Conservation (phyloP, 495 filamentous ascomycete species). For the Lophium mytilinum region DNA sequence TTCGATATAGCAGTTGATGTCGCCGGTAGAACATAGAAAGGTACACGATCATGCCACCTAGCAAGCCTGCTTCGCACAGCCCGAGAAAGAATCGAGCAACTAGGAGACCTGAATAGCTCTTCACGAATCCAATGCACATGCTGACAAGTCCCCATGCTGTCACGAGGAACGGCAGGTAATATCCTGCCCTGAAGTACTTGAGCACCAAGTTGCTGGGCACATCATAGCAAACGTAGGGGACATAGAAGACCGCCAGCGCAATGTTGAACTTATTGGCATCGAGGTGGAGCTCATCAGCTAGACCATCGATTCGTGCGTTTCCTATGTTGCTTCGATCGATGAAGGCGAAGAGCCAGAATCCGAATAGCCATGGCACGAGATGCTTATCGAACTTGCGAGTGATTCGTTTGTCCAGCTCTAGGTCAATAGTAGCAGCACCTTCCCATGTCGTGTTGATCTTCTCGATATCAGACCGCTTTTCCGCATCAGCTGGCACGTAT, state of each 20-base stretch:
- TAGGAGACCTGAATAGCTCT: conserved; percentile 37
- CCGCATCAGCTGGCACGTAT: too few relatives aligned
- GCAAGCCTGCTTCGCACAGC: conserved; percentile 41
- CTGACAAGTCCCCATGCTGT: conserved; percentile 45
- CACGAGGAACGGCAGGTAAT: conserved; percentile 26
- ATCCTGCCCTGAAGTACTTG: conserved; percentile 34
- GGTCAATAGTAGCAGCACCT: neutral
- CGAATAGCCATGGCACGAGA: conserved; percentile 44
- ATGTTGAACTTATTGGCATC: conserved; percentile 39
- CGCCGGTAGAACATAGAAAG: conserved; percentile 43
- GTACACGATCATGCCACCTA: conserved; percentile 47
- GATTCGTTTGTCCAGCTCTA: conserved; percentile 27
- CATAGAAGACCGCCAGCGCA: conserved; percentile 42
- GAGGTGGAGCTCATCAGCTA: conserved; percentile 37
- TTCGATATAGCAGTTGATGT: conserved; percentile 37
- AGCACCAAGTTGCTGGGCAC: conserved; percentile 40
- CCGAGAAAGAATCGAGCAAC: conserved; percentile 38
- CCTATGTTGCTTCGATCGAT: conserved; percentile 49
- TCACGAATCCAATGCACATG: conserved; percentile 44
- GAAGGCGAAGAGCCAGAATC: conserved; percentile 45
- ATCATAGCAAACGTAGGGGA: conserved; percentile 44
- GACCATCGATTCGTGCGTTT: conserved; percentile 41
- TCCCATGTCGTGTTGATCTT: conserved; percentile 10
- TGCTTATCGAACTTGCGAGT: conserved; percentile 35
- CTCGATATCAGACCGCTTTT: conserved; percentile 1